Percentiles rank a stretch among this genome's conserved stretches.
Conservation (phyloP, 139 green algal genomes). For the Parachlorella kessleri region DNA sequence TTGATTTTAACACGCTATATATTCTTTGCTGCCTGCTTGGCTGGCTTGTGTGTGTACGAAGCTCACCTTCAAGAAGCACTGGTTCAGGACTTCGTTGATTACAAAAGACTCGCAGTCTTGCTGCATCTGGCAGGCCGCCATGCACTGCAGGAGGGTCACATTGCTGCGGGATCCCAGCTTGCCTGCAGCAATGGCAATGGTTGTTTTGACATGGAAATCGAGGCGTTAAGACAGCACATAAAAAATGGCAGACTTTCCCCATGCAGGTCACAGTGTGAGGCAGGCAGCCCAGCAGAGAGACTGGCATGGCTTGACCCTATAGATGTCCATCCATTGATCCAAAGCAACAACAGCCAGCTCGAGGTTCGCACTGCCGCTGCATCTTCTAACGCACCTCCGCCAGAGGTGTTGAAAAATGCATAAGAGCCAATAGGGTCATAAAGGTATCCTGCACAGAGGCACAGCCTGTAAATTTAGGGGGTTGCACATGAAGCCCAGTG, state of each 20-base stretch:
- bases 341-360: too few relatives aligned
- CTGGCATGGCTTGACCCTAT: too few relatives aligned
- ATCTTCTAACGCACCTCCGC: too few relatives aligned
- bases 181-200: constrained; percentile 5
- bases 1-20: too few relatives aligned
- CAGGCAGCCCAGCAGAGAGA: too few relatives aligned
- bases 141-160: constrained; percentile 42
- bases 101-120: constrained; percentile 36
- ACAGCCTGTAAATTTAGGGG: too few relatives aligned
- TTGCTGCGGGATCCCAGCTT: constrained; percentile 35
- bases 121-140: constrained; percentile 39
- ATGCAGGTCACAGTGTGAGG: too few relatives aligned
- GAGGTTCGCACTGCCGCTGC: too few relatives aligned
- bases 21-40: too few relatives aligned
- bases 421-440: constrained; percentile 56
- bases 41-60: neutral
- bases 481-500: too few relatives aligned
- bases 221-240: neutral
- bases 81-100: constrained; percentile 42
- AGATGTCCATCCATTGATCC: too few relatives aligned
- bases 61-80: constrained; percentile 48
- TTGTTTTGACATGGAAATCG: too few relatives aligned
- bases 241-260: neutral
- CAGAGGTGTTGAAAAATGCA: constrained; percentile 20
- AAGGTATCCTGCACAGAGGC: constrained; percentile 31